A percentile compares a stretch with the other conserved stretches of the same genome.
phyloP scores from a whole-genome alignment of 768 basidiomycete species.

The button mushroom (Agaricus bisporus) region DNA sequence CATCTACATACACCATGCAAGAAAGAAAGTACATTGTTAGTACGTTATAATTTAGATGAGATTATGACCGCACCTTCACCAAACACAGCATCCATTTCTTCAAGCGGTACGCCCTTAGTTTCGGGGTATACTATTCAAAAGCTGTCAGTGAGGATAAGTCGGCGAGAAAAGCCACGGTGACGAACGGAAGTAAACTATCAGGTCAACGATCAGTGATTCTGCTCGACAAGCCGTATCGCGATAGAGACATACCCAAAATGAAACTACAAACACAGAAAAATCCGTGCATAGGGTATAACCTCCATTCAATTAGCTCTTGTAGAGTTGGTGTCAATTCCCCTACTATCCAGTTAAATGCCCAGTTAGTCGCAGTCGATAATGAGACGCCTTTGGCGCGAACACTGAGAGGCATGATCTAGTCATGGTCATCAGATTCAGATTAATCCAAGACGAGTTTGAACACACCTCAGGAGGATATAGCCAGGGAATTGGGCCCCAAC shows the following conservation, averaged over 20 bases:
- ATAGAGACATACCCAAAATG: slow-evolving; percentile 48
- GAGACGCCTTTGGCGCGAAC: slow-evolving; percentile 96
- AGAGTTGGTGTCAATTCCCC: slow-evolving; percentile 83
- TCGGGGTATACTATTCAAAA: slow-evolving; percentile 66
- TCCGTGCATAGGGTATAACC: slow-evolving; percentile 92
- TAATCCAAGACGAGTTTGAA: neutral
- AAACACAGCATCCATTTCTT: slow-evolving; percentile 89
- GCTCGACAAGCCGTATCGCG: neutral
- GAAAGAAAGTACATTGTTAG: neutral
- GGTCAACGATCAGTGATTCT: slow-evolving; percentile 1
- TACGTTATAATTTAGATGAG: neutral
- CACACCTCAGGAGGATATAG: slow-evolving; percentile 79
- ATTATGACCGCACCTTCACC: slow-evolving; percentile 59
- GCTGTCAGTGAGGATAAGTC: slow-evolving; percentile 7
- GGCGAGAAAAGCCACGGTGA: slow-evolving; percentile 10
- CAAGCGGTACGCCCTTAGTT: slow-evolving; percentile 80
- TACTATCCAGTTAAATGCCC: slow-evolving; percentile 86
- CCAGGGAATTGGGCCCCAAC: slow-evolving; percentile 90
- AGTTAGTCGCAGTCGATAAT: slow-evolving; percentile 85
- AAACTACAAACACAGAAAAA: slow-evolving; percentile 89
- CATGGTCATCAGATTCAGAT: neutral
- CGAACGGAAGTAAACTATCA: slow-evolving; percentile 70
- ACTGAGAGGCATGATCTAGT: slow-evolving; percentile 80
- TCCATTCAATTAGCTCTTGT: slow-evolving; percentile 85
- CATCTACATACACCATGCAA: slow-evolving; percentile 14